phyloP scores from a whole-genome alignment of 2,329 filamentous ascomycete species.

The Mycocentrospora acerina region DNA sequence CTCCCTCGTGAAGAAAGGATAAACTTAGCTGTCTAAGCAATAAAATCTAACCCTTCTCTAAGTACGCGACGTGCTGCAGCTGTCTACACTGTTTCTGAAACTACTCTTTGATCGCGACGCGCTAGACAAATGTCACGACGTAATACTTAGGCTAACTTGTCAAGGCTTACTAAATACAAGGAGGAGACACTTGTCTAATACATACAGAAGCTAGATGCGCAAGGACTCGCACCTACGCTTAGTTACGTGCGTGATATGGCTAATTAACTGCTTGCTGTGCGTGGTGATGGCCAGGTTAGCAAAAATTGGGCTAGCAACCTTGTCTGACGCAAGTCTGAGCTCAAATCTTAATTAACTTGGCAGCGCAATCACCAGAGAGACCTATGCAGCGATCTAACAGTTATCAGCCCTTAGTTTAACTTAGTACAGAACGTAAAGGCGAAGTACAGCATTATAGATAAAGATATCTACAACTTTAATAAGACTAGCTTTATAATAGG shows the following conservation, averaged over 20 bases:
- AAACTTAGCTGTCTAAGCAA: not conserved
- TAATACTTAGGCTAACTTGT: too few species aligned
- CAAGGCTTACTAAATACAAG: not conserved
- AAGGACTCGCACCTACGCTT: constrained; percentile 5
- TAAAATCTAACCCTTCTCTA: not conserved
- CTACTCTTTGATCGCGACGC: not conserved
- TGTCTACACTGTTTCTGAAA: not conserved
- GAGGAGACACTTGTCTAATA: constrained; percentile 6
- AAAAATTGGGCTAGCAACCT: constrained; percentile 5
- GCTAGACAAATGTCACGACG: too few species aligned
- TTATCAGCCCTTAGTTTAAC: constrained; percentile 8
- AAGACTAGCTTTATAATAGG: constrained; percentile 18
- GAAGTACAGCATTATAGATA: constrained; percentile 8
- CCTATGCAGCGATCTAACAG: constrained; percentile 3
- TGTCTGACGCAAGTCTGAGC: not conserved
- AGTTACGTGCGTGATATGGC: constrained; percentile 12
- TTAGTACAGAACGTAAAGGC: constrained; percentile 5
- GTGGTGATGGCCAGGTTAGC: not conserved
- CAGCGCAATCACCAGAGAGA: constrained; percentile 2
- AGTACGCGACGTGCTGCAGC: not conserved
- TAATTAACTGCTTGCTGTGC: constrained; percentile 1
- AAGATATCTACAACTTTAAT: constrained; percentile 20
- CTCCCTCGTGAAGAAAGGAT: constrained; percentile 1
- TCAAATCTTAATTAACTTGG: constrained; percentile 4
- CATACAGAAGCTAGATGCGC: not conserved